These are phyloP conservation scores for Samsoniella hepiali DNA, from an alignment of 2,329 filamentous ascomycete genomes.

Conservation along the genomic window DNA sequence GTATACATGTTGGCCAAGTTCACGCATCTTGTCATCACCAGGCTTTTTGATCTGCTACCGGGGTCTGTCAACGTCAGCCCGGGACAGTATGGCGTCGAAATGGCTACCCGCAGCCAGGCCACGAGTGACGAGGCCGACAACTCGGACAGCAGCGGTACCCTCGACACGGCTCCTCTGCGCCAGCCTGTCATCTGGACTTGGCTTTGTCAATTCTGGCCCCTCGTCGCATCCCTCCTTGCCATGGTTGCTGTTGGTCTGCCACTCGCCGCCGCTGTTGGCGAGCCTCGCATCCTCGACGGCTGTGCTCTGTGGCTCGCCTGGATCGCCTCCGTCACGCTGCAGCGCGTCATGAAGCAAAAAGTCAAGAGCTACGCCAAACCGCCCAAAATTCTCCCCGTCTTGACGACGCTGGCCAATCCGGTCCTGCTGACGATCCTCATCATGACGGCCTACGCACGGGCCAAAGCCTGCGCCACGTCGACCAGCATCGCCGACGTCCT, in stretches of 20 bases:
- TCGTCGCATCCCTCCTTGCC: conserved; percentile 31
- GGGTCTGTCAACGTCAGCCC: too few species aligned
- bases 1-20: conserved; percentile 28
- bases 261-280: conserved; percentile 31
- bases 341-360: conserved; percentile 34
- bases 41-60: neutral
- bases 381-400: conserved; percentile 14
- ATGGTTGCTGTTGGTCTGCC: conserved; percentile 41
- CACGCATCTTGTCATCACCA: conserved; percentile 21
- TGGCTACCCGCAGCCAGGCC: too few species aligned
- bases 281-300: conserved; percentile 43
- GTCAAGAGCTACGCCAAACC: neutral
- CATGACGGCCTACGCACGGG: conserved; percentile 42
- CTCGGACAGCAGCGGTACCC: neutral
- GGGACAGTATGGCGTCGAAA: neutral
- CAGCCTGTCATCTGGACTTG: conserved; percentile 7
- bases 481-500: conserved; percentile 31
- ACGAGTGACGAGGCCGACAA: neutral
- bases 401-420: conserved; percentile 44
- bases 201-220: conserved; percentile 25
- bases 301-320: conserved; percentile 49
- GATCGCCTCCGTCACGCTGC: conserved; percentile 40
- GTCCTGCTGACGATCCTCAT: conserved; percentile 46
- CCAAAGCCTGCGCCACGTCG: conserved; percentile 34
- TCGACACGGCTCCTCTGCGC: neutral